Percentiles rank a stretch among this genome's conserved stretches.
Evolutionary conservation across 495 filamentous ascomycete genomes (phyloP).

Genomic region (Penicillium paxilli): DNA sequence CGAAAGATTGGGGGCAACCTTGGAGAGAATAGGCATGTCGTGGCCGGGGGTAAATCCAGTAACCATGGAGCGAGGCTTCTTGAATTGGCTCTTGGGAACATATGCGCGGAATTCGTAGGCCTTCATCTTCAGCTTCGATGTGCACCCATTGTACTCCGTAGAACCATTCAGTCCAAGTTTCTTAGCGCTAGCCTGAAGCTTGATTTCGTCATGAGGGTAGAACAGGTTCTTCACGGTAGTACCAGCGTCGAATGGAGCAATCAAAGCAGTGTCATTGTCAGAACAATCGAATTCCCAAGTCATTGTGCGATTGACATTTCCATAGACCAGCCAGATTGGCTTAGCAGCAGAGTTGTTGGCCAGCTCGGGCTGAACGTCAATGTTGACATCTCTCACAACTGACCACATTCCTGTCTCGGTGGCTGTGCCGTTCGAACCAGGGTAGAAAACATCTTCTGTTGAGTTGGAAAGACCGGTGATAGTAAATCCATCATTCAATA

Average conservation of each 20-base stretch:
- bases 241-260: conserved; percentile 56
- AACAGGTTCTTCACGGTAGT: conserved; percentile 64
- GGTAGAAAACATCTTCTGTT: conserved; percentile 47
- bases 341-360: conserved; percentile 41
- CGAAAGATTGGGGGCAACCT: conserved; percentile 35
- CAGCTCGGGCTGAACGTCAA: conserved; percentile 51
- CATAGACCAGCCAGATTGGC: conserved; percentile 65
- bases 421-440: conserved; percentile 49
- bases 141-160: conserved; percentile 53
- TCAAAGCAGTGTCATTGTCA: conserved; percentile 43
- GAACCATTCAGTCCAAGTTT: conserved; percentile 45
- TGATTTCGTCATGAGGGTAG: conserved; percentile 58
- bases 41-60: conserved; percentile 65
- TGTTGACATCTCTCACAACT: conserved; percentile 49
- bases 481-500: conserved; percentile 63
- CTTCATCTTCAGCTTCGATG: conserved; percentile 49
- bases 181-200: conserved; percentile 34
- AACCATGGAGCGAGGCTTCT: conserved; percentile 57
- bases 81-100: conserved; percentile 51
- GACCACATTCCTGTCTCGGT: conserved; percentile 72
- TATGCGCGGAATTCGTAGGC: conserved; percentile 65
- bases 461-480: conserved; percentile 57
- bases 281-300: conserved; percentile 61
- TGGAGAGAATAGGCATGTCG: conserved; percentile 56
- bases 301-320: conserved; percentile 55